phyloP scores from a whole-genome alignment of 1,284 basidiomycete species.

The Mycocalia duriaeana region DNA sequence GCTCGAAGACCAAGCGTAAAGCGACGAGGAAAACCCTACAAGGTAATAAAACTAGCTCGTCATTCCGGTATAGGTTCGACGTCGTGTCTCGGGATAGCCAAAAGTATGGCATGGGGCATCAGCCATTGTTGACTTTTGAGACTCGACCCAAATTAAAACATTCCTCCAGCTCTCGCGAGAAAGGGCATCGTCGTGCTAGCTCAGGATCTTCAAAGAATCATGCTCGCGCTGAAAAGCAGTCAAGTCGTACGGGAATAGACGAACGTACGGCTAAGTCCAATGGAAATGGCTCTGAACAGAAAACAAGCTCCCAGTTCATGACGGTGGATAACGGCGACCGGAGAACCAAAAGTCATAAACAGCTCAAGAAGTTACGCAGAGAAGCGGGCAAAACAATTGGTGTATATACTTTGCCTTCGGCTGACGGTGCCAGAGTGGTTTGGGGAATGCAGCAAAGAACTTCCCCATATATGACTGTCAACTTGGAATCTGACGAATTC shows the following conservation, averaged over 20 bases:
- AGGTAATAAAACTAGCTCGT: neutral
- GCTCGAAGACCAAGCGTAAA: slow-evolving; percentile 14
- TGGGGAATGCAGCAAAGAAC: slow-evolving; percentile 26
- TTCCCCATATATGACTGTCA: slow-evolving; percentile 26
- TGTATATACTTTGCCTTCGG: slow-evolving; percentile 27
- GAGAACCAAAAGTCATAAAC: slow-evolving; percentile 18
- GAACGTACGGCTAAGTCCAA: too few species aligned
- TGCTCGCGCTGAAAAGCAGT: too few species aligned
- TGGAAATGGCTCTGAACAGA: too few species aligned
- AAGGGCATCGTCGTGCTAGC: too few species aligned
- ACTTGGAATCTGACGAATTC: slow-evolving; percentile 39
- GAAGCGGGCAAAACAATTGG: slow-evolving; percentile 19
- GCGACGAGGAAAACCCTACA: neutral
- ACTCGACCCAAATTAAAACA: too few species aligned
- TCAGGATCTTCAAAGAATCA: too few species aligned
- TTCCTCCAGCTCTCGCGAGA: too few species aligned
- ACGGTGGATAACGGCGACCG: too few species aligned
- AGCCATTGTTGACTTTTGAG: slow-evolving; percentile 32
- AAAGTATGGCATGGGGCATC: slow-evolving; percentile 27
- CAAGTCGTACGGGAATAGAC: too few species aligned
- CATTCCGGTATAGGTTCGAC: slow-evolving; percentile 25
- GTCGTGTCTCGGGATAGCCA: slow-evolving; percentile 32
- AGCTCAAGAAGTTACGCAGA: slow-evolving; percentile 19
- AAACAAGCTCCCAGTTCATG: too few species aligned
- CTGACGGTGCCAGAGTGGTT: slow-evolving; percentile 21